These are phyloP conservation scores for Physcomitrellopsis africana DNA, from an alignment of 225 moss, liverwort and hornwort species.

Conservation along the genomic window DNA sequence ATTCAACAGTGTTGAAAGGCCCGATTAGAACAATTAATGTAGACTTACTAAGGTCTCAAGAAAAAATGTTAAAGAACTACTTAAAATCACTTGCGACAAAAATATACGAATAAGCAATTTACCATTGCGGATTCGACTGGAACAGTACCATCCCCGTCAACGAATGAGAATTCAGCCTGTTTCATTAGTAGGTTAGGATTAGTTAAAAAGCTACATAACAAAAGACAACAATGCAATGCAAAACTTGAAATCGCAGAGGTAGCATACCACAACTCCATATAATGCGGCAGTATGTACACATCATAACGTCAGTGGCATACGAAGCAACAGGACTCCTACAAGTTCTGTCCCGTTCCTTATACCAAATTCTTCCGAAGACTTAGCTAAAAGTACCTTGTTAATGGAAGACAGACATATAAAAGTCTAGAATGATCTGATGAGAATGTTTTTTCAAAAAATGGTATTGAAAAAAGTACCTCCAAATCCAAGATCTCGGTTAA, in stretches of 20 bases:
- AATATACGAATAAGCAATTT: background rate
- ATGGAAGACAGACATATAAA: background rate
- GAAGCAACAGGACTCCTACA: conserved; percentile 1
- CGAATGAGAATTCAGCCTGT: conserved; percentile 63
- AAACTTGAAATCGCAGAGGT: background rate
- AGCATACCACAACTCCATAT: conserved; percentile 2
- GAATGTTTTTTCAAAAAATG: background rate
- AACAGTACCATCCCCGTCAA: conserved; percentile 83
- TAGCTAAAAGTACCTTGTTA: background rate
- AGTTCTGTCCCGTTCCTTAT: background rate
- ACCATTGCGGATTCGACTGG: conserved; percentile 84
- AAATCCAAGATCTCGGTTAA: conserved; percentile 55
- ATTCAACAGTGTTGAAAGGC: background rate
- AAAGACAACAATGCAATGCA: background rate
- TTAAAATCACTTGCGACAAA: background rate
- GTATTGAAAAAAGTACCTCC: conserved; percentile 40
- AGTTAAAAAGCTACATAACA: background rate
- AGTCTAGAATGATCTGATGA: background rate
- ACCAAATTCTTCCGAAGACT: background rate
- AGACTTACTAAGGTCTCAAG: background rate
- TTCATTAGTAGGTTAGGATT: conserved; percentile 3
- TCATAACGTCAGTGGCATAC: background rate
- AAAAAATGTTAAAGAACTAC: no score
- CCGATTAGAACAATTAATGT: background rate
- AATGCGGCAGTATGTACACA: background rate